Percentiles rank a stretch among this genome's conserved stretches.
phyloP scores from a whole-genome alignment of 2,329 filamentous ascomycete species.

The Alternaria triticina region DNA sequence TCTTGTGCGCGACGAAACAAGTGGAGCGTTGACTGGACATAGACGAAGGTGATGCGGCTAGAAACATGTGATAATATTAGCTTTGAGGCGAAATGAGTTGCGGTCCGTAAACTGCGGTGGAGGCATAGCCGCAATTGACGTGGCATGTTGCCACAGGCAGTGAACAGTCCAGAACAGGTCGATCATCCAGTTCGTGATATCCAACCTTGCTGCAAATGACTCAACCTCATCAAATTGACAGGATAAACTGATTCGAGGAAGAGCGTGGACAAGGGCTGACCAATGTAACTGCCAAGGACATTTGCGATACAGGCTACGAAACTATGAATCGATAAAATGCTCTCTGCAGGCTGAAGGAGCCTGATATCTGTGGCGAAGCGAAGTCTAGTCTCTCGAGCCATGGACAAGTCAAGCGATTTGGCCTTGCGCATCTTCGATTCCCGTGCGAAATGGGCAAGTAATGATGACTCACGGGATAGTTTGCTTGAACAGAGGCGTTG shows the following conservation, averaged over 20 bases:
- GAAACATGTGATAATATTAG: neutral
- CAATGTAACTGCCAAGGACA: no score
- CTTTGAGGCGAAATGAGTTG: neutral
- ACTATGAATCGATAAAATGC: neutral
- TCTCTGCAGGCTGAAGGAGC: neutral
- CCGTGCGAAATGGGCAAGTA: no score
- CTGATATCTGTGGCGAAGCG: neutral
- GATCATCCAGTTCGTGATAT: neutral
- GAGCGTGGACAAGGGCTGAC: neutral
- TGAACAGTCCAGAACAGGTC: neutral
- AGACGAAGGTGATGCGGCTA: neutral
- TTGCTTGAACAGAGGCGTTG: neutral
- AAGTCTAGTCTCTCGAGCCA: neutral
- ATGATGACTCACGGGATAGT: no score
- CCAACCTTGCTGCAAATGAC: neutral
- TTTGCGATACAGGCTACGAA: neutral
- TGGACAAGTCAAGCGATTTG: no score
- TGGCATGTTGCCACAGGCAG: neutral
- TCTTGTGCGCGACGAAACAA: neutral
- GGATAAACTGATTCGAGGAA: neutral
- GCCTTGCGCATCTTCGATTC: no score
- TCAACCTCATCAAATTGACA: neutral
- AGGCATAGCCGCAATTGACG: neutral
- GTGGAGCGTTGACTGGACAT: neutral
- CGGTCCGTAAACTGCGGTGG: neutral